phyloP scores from a whole-genome alignment of 1,284 basidiomycete genomes.

The Salmacisia buchloeana region DNA sequence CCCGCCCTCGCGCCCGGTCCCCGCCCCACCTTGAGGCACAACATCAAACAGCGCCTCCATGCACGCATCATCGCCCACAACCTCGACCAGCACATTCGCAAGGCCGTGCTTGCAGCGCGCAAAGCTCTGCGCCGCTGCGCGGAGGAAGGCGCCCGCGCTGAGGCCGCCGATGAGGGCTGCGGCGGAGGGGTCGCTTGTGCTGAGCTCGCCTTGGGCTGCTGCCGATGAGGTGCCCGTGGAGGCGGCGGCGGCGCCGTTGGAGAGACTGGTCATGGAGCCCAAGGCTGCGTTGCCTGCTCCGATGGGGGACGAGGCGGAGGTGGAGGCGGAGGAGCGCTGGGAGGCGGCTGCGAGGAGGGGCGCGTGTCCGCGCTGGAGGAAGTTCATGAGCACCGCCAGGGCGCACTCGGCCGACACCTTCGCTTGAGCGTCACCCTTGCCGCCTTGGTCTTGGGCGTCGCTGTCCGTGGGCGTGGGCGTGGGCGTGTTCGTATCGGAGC shows the following conservation, averaged over 20 bases:
- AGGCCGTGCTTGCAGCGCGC: constrained; percentile 68
- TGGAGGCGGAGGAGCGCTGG: background rate
- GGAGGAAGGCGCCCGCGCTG: background rate
- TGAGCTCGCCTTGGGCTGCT: too few species aligned
- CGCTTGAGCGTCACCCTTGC: too few species aligned
- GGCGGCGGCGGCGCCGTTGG: too few species aligned
- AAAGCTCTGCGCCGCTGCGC: background rate
- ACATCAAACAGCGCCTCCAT: constrained; percentile 61
- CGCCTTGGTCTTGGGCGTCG: too few species aligned
- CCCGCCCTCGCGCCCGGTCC: background rate
- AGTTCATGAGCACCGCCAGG: background rate
- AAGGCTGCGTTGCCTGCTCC: too few species aligned
- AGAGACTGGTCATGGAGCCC: too few species aligned
- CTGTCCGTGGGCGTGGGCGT: too few species aligned
- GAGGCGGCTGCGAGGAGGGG: background rate
- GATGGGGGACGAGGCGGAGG: background rate
- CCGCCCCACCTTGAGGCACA: constrained; percentile 2
- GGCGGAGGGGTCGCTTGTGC: too few species aligned
- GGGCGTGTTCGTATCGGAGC: too few species aligned
- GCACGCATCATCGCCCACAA: constrained; percentile 74
- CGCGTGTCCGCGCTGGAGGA: background rate
- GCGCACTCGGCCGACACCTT: background rate
- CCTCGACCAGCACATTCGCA: constrained; percentile 75
- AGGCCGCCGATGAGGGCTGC: background rate
- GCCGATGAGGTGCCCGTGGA: too few species aligned